Conservation (phyloP, 345 rosid genomes). For the Salix dunnii region DNA sequence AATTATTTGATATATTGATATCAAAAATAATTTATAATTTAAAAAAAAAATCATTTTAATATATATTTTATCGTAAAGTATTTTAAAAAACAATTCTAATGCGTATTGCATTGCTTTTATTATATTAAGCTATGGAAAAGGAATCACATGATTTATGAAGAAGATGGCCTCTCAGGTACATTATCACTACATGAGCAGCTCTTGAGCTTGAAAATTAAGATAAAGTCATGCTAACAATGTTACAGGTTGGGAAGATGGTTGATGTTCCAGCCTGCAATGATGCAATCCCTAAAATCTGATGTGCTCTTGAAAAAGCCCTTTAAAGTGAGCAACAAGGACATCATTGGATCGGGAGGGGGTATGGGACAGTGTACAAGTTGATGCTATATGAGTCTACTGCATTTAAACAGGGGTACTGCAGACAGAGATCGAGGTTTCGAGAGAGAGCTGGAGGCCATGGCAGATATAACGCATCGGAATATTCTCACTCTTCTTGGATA, state of each 20-base stretch:
- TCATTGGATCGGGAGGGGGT: constrained; percentile 85
- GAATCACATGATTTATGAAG: constrained; percentile 38
- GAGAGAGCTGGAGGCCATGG: constrained; percentile 82
- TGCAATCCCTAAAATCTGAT: constrained; percentile 50
- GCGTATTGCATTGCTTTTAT: constrained; percentile 58
- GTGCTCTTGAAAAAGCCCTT: constrained; percentile 54
- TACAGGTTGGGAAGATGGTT: constrained; percentile 75
- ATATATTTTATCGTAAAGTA: accelerated
- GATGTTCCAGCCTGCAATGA: constrained; percentile 56
- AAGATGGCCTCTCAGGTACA: constrained; percentile 52
- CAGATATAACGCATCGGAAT: constrained; percentile 82
- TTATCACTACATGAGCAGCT: neutral
- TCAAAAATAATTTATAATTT: too few species aligned
- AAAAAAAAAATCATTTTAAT: too few species aligned
- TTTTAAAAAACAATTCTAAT: too few species aligned
- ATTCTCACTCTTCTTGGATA: constrained; percentile 81
- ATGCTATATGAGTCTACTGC: constrained; percentile 44
- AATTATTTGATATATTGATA: too few species aligned
- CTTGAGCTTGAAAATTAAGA: neutral
- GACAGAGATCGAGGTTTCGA: constrained; percentile 71
- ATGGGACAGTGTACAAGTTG: constrained; percentile 70
- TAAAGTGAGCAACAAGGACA: constrained; percentile 66
- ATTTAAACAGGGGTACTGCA: constrained; percentile 56
- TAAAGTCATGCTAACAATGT: neutral
- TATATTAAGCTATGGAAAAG: constrained; percentile 56